Percentiles rank a stretch among this genome's conserved stretches.
Conservation (phyloP, 2,329 filamentous ascomycete species). For the Fusarium metavorans region DNA sequence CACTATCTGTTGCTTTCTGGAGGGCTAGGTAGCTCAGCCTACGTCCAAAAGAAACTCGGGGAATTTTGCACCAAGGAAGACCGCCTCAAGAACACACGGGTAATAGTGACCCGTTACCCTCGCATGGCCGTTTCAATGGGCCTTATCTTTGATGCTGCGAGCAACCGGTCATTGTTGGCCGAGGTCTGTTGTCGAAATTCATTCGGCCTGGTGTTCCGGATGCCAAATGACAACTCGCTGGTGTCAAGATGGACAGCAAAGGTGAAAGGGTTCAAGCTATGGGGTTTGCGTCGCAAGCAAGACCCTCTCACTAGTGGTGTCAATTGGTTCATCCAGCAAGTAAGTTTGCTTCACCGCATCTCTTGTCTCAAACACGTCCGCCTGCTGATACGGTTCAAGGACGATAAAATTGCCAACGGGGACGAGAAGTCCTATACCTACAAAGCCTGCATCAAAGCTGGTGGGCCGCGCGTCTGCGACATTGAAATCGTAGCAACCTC, state of each 20-base stretch:
- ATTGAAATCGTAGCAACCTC: background rate
- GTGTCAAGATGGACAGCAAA: background rate
- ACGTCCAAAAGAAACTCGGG: background rate
- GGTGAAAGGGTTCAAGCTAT: background rate
- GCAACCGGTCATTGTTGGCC: background rate
- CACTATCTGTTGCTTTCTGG: background rate
- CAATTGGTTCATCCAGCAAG: background rate
- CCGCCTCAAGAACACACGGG: background rate
- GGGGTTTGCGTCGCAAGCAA: background rate
- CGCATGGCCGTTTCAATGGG: background rate
- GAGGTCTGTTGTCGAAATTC: background rate
- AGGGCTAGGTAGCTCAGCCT: background rate
- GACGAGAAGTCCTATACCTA: background rate
- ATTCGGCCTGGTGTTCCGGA: background rate
- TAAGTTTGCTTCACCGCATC: background rate
- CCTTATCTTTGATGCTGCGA: background rate
- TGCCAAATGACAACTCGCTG: background rate
- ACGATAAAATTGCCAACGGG: background rate
- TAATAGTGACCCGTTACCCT: background rate
- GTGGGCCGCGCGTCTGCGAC: background rate
- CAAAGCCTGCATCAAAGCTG: background rate
- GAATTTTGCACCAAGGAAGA: background rate
- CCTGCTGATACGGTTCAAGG: background rate
- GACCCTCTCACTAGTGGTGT: background rate
- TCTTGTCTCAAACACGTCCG: background rate